Conservation (phyloP, 2,329 filamentous ascomycete genomes). For the Penicillium sp. region DNA sequence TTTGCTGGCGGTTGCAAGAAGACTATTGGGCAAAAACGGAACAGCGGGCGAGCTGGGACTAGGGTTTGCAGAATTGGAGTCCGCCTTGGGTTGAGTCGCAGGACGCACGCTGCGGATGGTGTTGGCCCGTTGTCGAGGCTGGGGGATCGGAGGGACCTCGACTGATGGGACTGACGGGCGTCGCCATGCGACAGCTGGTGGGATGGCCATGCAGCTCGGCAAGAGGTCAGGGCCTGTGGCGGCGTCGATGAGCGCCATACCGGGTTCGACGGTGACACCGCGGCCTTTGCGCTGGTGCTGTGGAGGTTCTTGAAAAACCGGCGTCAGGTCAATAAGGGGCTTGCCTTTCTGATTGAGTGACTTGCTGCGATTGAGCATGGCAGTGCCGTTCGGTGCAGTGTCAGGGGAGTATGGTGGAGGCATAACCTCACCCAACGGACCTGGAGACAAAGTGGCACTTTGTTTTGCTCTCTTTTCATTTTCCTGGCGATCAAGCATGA, state of each 20-base stretch:
- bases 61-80: conserved; percentile 11
- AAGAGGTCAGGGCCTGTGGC: conserved; percentile 42
- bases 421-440: conserved; percentile 31
- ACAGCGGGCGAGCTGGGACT: conserved; percentile 12
- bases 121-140: conserved; percentile 35
- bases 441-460: conserved; percentile 48
- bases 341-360: conserved; percentile 51
- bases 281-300: conserved; percentile 37
- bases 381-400: conserved; percentile 22
- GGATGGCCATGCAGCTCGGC: conserved; percentile 35
- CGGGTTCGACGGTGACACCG: conserved; percentile 46
- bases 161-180: conserved; percentile 28
- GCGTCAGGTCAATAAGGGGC: conserved; percentile 68
- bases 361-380: conserved; percentile 45
- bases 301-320: conserved; percentile 63
- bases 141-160: conserved; percentile 5
- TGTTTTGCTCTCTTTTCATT: conserved; percentile 37
- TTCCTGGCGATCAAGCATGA: conserved; percentile 42
- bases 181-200: conserved; percentile 42
- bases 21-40: conserved; percentile 39
- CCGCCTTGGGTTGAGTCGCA: conserved; percentile 10
- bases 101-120: conserved; percentile 32
- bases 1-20: conserved; percentile 33
- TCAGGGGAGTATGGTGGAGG: conserved; percentile 32
- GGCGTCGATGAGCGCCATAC: conserved; percentile 41